Percentiles rank a stretch among this genome's conserved stretches.
Conservation (phyloP, 805 yeast genomes). For the Schizosaccharomyces pombe region DNA sequence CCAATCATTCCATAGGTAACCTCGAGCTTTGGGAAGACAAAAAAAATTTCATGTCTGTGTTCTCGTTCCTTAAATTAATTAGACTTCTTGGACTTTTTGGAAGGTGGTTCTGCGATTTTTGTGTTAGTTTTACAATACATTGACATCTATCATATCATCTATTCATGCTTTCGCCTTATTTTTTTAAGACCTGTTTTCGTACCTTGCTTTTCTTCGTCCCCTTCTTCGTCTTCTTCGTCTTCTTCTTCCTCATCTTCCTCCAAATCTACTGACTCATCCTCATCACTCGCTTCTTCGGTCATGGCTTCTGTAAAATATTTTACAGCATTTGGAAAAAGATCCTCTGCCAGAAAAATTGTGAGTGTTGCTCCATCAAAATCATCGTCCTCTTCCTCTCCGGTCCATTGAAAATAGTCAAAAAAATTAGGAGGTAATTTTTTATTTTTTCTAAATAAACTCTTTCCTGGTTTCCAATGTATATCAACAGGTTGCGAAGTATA, state of each 20-base stretch:
- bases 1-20: no score
- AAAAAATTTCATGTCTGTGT: no score
- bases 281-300: slow-evolving; percentile 10
- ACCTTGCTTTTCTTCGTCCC: neutral
- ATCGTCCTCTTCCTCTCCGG: slow-evolving; percentile 54
- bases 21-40: no score
- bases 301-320: slow-evolving; percentile 30
- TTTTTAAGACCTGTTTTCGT: neutral
- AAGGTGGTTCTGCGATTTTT: neutral
- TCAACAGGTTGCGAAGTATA: neutral
- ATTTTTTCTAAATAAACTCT: neutral
- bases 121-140: no score
- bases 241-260: slow-evolving; percentile 11
- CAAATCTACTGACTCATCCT: slow-evolving; percentile 9
- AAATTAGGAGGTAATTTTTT: slow-evolving; percentile 23
- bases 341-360: slow-evolving; percentile 50
- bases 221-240: slow-evolving; percentile 8
- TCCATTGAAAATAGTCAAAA: slow-evolving; percentile 73
- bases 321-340: slow-evolving; percentile 64
- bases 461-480: slow-evolving; percentile 2
- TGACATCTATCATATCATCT: no score
- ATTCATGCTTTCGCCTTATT: no score
- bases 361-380: slow-evolving; percentile 59
- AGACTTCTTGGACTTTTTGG: neutral
- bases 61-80: neutral